Evolutionary conservation across 805 yeast genomes (phyloP), one percentile per base, ranked within the genome.

Genomic region (Danielozyma ontarioensis): DNA sequence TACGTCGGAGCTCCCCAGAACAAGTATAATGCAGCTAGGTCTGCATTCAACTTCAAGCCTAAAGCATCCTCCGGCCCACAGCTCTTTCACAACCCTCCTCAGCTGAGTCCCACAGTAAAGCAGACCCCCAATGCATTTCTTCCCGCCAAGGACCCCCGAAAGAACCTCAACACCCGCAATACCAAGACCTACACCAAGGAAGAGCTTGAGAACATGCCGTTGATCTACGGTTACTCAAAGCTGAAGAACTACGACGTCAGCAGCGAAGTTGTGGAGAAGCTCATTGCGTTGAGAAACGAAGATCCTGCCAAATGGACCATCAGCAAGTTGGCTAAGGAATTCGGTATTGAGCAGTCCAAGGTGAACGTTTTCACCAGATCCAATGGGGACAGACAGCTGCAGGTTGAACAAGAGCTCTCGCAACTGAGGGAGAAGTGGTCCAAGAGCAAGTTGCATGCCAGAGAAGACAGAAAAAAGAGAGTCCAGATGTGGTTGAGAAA

Each of bases 101-200:
- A 56, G 12, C 35, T 41, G 33, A 43, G 48, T 36, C 68, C 80
- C 17, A 58, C 72, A 10, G 61, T 69, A 36, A 60, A 75, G 56
- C 72, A 63, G 53, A 80, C 93, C 2, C 94, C 95, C 13, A 68
- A 68, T 33, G 76, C 79, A 2, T 85, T 85, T 53, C 55, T 85
- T 36, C 87, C 93, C 8, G 42, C 59, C 4, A 58, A 55, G 27
- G 86, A 83, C 50, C 76, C 78, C 27, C 71, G 93, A 44, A 65
- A 68, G 33, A 59, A 54, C 2, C 45, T 68, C 8, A 43, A 57
- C 23, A 49, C 57, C 7, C 53, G 55, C 15, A 41, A 42, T 17
- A 39, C 36, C 26, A 50, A 57, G 52, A 33, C 44, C 2, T 61
- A 53, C 46, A 53, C 62, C 12, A 45, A 46, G 22, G 57, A 59